Evolutionary conservation across 2,329 filamentous ascomycete genomes (phyloP), one percentile per base, ranked within the genome.

Genomic region (Ophiosphaerella korrae): DNA sequence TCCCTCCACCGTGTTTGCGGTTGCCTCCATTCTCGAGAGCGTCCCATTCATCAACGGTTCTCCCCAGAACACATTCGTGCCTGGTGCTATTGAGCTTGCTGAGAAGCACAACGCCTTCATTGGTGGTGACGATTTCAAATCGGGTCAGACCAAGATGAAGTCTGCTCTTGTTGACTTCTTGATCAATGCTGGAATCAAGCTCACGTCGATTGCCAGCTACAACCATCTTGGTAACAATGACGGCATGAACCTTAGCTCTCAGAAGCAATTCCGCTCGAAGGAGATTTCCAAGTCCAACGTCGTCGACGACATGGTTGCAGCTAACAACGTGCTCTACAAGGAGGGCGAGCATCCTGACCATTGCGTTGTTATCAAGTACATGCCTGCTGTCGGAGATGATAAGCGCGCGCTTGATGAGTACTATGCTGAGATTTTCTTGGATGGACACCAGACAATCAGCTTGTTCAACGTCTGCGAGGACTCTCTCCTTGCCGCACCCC

Each of bases 141-240:
- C 94, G 57, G 94, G 94, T 57, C 94, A 99, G 83, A 99, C 94
- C 74, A 99, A 99, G 87, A 99, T 99, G 94, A 99, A 99, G 82
- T 97, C 94, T 53, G 94, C 94, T 16, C 86, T 99, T 26, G 94
- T 97, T 39, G 94, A 99, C 78, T 99, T 99, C 80, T 79, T 99
- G 74, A 96, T 99, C 86, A 97, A 87, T 74, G 94, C 94, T 41
- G 94, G 94, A 74, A 97, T 99, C 84, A 97, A 96, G 82, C 86
- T 99, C 71, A 97, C 93, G 53, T 96, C 92, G 35, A 97, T 99
- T 78, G 91, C 94, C 60, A 95, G 90, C 78, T 99, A 99, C 86
- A 99, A 99, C 82, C 94, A 99, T 76, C 87, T 99, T 48, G 94
- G 94, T 71, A 99, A 99, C 85, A 99, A 99, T 73, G 93, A 99